Percentiles rank a stretch among this genome's conserved stretches.
phyloP scores from a whole-genome alignment of 192 early-diverging fungal species.

The Podila clonocystis region DNA sequence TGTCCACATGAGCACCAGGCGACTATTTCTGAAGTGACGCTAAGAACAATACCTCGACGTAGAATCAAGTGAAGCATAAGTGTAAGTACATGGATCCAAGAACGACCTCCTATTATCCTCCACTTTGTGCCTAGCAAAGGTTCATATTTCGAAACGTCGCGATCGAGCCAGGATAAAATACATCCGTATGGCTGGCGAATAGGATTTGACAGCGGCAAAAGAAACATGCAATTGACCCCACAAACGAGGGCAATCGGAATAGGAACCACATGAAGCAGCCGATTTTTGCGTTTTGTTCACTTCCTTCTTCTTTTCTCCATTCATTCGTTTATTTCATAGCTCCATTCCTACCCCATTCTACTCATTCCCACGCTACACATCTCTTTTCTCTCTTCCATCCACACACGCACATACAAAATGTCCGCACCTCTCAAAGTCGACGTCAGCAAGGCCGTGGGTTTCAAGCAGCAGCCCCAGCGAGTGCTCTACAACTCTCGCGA shows the following conservation, averaged over 20 bases:
- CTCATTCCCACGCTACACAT: background rate
- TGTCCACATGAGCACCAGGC: too few species aligned
- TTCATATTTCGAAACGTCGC: background rate
- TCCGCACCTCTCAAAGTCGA: slow-evolving; percentile 49
- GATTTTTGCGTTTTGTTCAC: background rate
- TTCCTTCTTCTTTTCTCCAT: background rate
- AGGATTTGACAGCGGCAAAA: background rate
- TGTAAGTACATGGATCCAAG: too few species aligned
- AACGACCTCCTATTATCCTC: too few species aligned
- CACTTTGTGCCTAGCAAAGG: background rate
- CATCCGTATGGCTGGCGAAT: background rate
- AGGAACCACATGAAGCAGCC: background rate
- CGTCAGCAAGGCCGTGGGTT: slow-evolving; percentile 66
- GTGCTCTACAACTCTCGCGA: slow-evolving; percentile 74
- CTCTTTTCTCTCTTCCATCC: background rate
- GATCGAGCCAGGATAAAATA: background rate
- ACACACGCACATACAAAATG: background rate
- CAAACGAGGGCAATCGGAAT: background rate
- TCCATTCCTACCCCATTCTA: background rate
- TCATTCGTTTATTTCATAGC: background rate
- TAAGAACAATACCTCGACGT: too few species aligned
- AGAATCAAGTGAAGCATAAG: too few species aligned
- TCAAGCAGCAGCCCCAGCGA: slow-evolving; percentile 39
- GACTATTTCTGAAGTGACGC: too few species aligned
- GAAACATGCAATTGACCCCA: background rate